Evolutionary conservation across 345 rosid genomes (phyloP).

Genomic region (Pistacia atlantica): DNA sequence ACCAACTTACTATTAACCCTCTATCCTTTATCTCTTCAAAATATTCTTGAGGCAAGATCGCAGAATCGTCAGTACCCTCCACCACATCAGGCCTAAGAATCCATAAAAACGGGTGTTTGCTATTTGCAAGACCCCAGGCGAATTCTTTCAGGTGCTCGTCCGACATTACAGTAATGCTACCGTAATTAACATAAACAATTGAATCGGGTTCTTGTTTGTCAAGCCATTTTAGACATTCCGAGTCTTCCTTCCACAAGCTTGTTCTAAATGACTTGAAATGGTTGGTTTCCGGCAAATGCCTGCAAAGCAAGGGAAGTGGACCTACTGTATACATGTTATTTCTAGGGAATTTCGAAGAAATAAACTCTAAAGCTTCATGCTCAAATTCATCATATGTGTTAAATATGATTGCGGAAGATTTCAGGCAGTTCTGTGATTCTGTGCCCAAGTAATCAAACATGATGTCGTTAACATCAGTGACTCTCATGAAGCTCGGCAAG

Average conservation of each 20-base stretch:
- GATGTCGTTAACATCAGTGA: conserved; percentile 29
- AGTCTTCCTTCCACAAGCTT: conserved; percentile 38
- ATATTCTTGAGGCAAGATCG: conserved; percentile 17
- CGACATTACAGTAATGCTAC: conserved; percentile 28
- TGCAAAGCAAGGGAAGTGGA: conserved; percentile 38
- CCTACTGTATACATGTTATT: conserved; percentile 28
- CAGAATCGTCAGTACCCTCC: conserved; percentile 6
- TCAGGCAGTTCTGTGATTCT: conserved; percentile 28
- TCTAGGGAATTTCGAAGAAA: conserved; percentile 25
- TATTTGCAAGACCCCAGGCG: conserved; percentile 28
- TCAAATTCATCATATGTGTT: conserved; percentile 50
- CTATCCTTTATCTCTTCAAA: conserved; percentile 24
- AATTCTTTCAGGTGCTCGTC: conserved; percentile 21
- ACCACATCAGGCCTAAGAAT: conserved; percentile 14
- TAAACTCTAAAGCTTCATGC: conserved; percentile 26
- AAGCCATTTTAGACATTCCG: conserved; percentile 31
- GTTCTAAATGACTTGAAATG: conserved; percentile 20
- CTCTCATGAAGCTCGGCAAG: conserved; percentile 35
- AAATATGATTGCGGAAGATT: conserved; percentile 36
- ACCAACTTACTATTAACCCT: conserved; percentile 27
- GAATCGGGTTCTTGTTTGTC: conserved; percentile 22
- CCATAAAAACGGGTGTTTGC: conserved; percentile 20
- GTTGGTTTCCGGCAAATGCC: conserved; percentile 13
- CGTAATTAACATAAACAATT: conserved; percentile 36
- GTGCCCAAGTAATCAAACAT: conserved; percentile 22